phyloP scores from a whole-genome alignment of 495 filamentous ascomycete species.

The Xylaria flabelliformis region DNA sequence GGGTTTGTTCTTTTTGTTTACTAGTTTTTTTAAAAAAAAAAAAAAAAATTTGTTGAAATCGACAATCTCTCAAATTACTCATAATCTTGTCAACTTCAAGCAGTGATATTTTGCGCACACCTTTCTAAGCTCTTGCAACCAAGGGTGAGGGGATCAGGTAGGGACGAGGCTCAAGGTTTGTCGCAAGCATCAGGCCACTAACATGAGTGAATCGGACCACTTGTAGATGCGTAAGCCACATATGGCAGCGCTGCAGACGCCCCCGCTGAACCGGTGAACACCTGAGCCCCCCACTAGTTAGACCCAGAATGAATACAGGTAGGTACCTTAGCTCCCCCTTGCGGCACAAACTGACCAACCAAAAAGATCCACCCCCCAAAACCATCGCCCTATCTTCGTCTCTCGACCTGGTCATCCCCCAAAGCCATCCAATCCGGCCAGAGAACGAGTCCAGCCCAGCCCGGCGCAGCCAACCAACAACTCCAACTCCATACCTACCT shows the following conservation, averaged over 20 bases:
- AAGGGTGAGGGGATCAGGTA: slow-evolving; percentile 1
- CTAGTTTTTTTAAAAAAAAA: too few species aligned
- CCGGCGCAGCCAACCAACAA: slow-evolving; percentile 20
- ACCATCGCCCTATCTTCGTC: not conserved
- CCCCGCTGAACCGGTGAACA: not conserved
- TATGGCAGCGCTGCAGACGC: not conserved
- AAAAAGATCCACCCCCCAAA: not conserved
- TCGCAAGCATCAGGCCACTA: slow-evolving; percentile 10
- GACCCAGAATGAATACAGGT: not conserved
- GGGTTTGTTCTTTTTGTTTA: too few species aligned
- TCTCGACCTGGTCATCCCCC: slow-evolving; percentile 21
- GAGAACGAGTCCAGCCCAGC: slow-evolving; percentile 12
- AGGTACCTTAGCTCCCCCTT: too few species aligned
- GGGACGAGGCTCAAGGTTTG: not conserved
- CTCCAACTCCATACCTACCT: not conserved
- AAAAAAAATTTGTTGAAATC: not conserved
- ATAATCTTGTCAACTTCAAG: not conserved
- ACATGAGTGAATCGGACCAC: slow-evolving; percentile 22
- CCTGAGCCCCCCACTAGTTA: not conserved
- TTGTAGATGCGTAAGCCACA: slow-evolving; percentile 25
- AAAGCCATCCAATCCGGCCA: slow-evolving; percentile 25
- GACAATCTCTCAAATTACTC: not conserved
- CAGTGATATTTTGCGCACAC: not conserved
- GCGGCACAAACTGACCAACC: not conserved
- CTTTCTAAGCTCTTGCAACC: not conserved